phyloP scores from a whole-genome alignment of 805 yeast species.

The Metahyphopichia silvanorum region DNA sequence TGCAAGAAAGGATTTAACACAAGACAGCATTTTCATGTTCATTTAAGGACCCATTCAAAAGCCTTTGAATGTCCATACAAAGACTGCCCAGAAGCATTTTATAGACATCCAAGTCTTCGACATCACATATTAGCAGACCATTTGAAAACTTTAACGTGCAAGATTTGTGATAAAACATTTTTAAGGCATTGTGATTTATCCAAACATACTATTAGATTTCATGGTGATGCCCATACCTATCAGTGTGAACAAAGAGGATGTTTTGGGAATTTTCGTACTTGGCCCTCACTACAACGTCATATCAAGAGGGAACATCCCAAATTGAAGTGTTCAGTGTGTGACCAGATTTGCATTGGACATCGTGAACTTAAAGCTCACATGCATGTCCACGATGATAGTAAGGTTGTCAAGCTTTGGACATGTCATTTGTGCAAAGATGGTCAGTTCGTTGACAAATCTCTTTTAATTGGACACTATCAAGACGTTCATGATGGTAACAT shows the following conservation, averaged over 20 bases:
- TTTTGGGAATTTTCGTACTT: conserved; percentile 55
- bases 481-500: conserved; percentile 41
- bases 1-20: conserved; percentile 86
- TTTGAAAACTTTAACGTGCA: conserved; percentile 51
- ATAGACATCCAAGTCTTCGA: conserved; percentile 70
- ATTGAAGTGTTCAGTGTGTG: conserved; percentile 60
- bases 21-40: conserved; percentile 76
- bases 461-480: conserved; percentile 54
- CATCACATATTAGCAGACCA: conserved; percentile 70
- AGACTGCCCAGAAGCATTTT: conserved; percentile 64
- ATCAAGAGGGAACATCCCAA: conserved; percentile 71
- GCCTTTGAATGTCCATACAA: conserved; percentile 60
- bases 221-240: conserved; percentile 52
- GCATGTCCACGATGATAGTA: conserved; percentile 56
- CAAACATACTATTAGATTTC: conserved; percentile 65
- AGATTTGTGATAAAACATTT: conserved; percentile 62
- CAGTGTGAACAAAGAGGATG: conserved; percentile 67
- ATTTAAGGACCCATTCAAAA: conserved; percentile 72
- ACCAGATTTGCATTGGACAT: conserved; percentile 69
- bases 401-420: conserved; percentile 59
- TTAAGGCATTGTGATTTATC: conserved; percentile 62
- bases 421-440: conserved; percentile 52
- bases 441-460: conserved; percentile 54
- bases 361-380: conserved; percentile 70
- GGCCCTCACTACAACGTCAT: conserved; percentile 74